Conservation (phyloP, 306 rosid species). For the Pyrus communis region DNA sequence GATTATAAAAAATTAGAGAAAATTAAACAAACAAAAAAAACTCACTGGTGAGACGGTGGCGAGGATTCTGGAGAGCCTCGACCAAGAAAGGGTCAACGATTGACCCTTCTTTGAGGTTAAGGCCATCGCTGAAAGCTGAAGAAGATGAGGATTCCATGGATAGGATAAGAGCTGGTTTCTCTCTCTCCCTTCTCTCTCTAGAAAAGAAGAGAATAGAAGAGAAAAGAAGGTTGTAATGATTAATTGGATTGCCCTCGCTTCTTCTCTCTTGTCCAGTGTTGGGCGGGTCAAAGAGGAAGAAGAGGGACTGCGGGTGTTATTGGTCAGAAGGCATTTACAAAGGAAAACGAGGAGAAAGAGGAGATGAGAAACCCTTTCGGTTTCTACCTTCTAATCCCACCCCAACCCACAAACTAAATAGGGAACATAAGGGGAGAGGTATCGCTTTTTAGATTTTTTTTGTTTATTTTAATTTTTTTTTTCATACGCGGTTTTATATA, state of each 20-base stretch:
- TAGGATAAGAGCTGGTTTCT: constrained; percentile 1
- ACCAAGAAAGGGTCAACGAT: constrained; percentile 87
- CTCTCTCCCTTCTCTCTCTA: background rate
- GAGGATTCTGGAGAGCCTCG: constrained; percentile 91
- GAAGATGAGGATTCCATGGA: constrained; percentile 40
- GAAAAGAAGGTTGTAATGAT: background rate
- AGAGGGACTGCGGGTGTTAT: constrained; percentile 14
- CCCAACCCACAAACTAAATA: no score
- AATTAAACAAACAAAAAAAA: background rate
- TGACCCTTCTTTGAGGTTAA: constrained; percentile 38
- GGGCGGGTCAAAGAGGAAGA: constrained; percentile 15
- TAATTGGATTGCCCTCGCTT: background rate
- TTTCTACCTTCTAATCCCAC: no score
- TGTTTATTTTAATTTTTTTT: no score
- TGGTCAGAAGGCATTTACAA: no score
- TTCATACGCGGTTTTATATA: no score
- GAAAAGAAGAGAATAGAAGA: background rate
- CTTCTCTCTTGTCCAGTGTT: constrained; percentile 8
- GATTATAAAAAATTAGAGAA: background rate
- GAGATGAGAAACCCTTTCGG: no score
- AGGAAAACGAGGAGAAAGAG: no score
- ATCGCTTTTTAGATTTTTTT: no score
- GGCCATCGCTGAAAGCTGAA: constrained; percentile 29
- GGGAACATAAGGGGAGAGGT: no score
- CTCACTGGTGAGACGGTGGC: constrained; percentile 80